Evolutionary conservation across 2,329 filamentous ascomycete species (phyloP), one percentile per base, ranked within the genome.

Genomic region (Setomelanomma holmii): DNA sequence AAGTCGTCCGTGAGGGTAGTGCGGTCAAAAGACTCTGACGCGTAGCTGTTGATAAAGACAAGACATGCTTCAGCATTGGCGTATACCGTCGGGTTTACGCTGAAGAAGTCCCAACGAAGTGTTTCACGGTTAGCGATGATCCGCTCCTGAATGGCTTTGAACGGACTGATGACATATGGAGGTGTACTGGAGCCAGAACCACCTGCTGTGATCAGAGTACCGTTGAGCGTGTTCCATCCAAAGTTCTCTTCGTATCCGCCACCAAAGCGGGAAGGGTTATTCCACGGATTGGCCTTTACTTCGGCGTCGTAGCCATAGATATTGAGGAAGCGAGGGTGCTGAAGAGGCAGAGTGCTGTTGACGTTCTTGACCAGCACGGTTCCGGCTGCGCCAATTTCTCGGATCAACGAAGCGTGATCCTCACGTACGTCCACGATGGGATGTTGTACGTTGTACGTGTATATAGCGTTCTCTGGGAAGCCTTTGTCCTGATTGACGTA

Each of bases 41-140:
- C 77, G 57, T 73, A 80, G 11, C 65, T 81, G 79, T 86, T 86
- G 51, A 86, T 74, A 70, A 86, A 85, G 14, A 86, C 83, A 4
- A 86, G 70, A 63, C 56, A 78, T 5, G 83, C 80, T 6, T 79
- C 75, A 2, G 77, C 55, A 19, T 66, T 67, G 30, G 61, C 63
- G 24, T 68, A 69, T 8, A 69, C 55, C 5, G 61, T 60, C 0
- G 71, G 69, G 14, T 70, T 71, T 16, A 68, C 54, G 2, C 64
- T 60, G 20, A 66, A 64, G 30, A 74, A 74, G 45, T 74, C 71
- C 69, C 70, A 74, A 10, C 68, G 67, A 3, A 75, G 52, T n/a
- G 64, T 68, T 10, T 67, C 71, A 2, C 66, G 61, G 21, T 70
- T 64, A 17, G 66, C 55, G 11, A 64, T 62, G 20, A 67, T 63